Conservation (phyloP, 805 yeast species). For the Ogataea pilisensis region DNA sequence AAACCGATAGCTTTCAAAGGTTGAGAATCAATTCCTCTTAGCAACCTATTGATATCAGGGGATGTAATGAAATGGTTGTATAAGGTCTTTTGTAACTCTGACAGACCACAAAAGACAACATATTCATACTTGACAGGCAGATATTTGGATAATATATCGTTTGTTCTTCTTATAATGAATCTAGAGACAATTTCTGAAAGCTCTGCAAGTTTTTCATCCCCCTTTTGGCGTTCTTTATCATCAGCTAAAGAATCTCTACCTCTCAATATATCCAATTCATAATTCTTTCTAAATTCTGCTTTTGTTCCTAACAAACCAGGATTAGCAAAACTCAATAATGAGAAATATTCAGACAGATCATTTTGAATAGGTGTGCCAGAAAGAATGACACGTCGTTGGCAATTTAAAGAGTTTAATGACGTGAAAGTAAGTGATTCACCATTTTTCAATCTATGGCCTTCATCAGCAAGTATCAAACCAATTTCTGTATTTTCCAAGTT, state of each 20-base stretch:
- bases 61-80: slow-evolving; percentile 75
- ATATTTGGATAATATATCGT: slow-evolving; percentile 90
- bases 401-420: slow-evolving; percentile 76
- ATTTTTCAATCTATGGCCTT: slow-evolving; percentile 78
- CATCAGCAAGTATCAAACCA: slow-evolving; percentile 83
- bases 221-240: slow-evolving; percentile 67
- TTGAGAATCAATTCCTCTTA: slow-evolving; percentile 70
- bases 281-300: slow-evolving; percentile 77
- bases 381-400: slow-evolving; percentile 83
- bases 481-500: slow-evolving; percentile 71
- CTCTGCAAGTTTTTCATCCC: slow-evolving; percentile 66
- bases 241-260: slow-evolving; percentile 90
- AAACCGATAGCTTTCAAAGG: slow-evolving; percentile 87
- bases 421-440: slow-evolving; percentile 92
- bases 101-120: slow-evolving; percentile 84
- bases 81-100: slow-evolving; percentile 69
- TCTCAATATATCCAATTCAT: slow-evolving; percentile 70
- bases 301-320: slow-evolving; percentile 90
- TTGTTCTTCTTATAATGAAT: slow-evolving; percentile 91
- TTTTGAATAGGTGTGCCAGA: slow-evolving; percentile 98
- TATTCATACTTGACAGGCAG: slow-evolving; percentile 95
- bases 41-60: slow-evolving; percentile 64
- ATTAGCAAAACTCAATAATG: slow-evolving; percentile 85
- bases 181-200: slow-evolving; percentile 74
- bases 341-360: slow-evolving; percentile 89